Evolutionary conservation across 768 basidiomycete genomes (phyloP).

Genomic region (Mrakia frigida): DNA sequence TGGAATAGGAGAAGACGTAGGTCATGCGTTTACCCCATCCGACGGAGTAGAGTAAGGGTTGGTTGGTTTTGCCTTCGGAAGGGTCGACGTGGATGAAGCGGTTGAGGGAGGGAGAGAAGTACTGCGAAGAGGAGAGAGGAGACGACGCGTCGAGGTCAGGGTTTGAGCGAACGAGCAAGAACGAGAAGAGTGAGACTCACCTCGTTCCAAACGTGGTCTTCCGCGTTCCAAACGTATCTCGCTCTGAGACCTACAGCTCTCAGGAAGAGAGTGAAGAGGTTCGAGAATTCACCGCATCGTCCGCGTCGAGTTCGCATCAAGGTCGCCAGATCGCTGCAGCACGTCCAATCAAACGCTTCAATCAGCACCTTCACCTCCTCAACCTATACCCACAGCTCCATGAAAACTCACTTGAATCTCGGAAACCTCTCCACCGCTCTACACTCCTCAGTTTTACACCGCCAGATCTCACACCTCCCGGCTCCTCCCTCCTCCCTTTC

Average conservation of each 20-base stretch:
- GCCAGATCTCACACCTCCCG: conserved; percentile 45
- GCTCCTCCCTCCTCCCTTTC: conserved; percentile 42
- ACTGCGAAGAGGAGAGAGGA: conserved; percentile 27
- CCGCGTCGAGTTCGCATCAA: conserved; percentile 44
- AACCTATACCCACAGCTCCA: no score
- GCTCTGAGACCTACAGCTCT: conserved; percentile 41
- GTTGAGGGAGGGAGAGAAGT: conserved; percentile 37
- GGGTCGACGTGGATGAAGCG: conserved; percentile 50
- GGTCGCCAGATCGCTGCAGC: conserved; percentile 38
- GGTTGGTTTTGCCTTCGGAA: conserved; percentile 45
- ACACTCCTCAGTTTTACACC: conserved; percentile 35
- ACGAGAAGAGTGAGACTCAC: conserved; percentile 1
- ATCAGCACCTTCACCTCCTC: not conserved
- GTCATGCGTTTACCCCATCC: conserved; percentile 49
- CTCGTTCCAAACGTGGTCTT: conserved; percentile 50
- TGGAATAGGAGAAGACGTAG: conserved; percentile 40
- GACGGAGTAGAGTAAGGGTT: conserved; percentile 46
- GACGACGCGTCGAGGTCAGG: not conserved
- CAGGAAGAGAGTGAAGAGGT: conserved; percentile 47
- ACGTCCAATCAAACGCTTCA: not conserved
- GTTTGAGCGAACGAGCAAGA: not conserved
- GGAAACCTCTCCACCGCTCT: conserved; percentile 26
- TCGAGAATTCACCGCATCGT: conserved; percentile 45
- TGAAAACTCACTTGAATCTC: not conserved
- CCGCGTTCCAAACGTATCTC: conserved; percentile 40